Conservation (phyloP, 2,329 filamentous ascomycete species). For the Sporothrix variecibatus region DNA sequence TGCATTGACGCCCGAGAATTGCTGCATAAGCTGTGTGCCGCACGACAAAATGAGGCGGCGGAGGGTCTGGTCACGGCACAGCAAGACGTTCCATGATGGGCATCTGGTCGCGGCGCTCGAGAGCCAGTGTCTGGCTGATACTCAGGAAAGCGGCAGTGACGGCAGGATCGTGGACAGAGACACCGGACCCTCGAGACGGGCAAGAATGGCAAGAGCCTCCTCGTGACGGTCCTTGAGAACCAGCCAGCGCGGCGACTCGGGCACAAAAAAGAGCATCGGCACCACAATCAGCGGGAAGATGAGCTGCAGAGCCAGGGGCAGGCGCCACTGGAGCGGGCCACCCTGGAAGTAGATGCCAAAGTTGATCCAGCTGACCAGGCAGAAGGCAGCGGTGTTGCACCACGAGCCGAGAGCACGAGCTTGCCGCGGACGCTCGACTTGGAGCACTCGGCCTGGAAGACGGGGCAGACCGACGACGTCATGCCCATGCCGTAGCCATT, state of each 20-base stretch:
- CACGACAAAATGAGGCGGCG: constrained; percentile 41
- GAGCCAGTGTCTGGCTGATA: constrained; percentile 41
- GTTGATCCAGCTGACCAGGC: constrained; percentile 52
- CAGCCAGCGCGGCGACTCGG: constrained; percentile 57
- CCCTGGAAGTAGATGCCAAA: constrained; percentile 42
- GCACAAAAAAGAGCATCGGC: constrained; percentile 38
- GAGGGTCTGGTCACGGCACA: constrained; percentile 42
- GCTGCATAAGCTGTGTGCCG: constrained; percentile 52
- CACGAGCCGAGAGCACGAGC: constrained; percentile 48
- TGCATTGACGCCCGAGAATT: constrained; percentile 48
- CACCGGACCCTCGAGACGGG: constrained; percentile 54
- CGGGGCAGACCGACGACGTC: constrained; percentile 41
- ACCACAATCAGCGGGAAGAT: constrained; percentile 43
- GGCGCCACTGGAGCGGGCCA: constrained; percentile 42
- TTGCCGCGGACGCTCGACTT: constrained; percentile 44
- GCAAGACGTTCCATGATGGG: constrained; percentile 41
- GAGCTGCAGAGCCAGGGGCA: constrained; percentile 43
- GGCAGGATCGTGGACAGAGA: constrained; percentile 32
- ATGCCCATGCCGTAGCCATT: constrained; percentile 44
- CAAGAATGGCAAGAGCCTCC: constrained; percentile 57
- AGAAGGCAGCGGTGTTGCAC: constrained; percentile 47
- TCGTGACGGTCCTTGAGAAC: constrained; percentile 56
- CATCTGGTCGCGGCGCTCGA: constrained; percentile 40
- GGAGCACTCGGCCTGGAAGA: constrained; percentile 40
- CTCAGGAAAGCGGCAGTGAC: constrained; percentile 41